phyloP scores from a whole-genome alignment of 208 protist species.

The Acanthamoeba lenticulata region DNA sequence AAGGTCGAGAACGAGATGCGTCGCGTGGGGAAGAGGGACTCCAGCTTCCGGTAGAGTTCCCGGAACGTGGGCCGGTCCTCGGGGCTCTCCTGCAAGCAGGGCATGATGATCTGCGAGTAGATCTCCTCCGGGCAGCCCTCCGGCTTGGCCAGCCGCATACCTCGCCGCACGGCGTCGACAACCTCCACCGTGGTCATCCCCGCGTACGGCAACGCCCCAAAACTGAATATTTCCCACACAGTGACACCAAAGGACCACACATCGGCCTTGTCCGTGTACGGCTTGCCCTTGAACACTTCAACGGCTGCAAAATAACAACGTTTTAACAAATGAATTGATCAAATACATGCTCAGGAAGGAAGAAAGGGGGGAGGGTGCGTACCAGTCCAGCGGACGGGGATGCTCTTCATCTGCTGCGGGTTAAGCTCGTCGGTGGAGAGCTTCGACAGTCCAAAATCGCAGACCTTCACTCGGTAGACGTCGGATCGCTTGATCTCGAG shows the following conservation, averaged over 20 bases:
- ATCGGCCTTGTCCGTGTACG: slow-evolving; percentile 44
- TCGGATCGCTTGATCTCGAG: slow-evolving; percentile 42
- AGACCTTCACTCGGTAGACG: slow-evolving; percentile 62
- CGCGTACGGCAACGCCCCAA: slow-evolving; percentile 49
- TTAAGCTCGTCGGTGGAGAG: neutral
- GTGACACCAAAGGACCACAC: slow-evolving; percentile 65
- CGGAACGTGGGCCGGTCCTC: slow-evolving; percentile 53
- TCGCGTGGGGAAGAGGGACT: slow-evolving; percentile 4
- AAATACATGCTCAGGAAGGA: neutral
- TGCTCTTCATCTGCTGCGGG: slow-evolving; percentile 17
- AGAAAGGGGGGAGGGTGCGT: neutral
- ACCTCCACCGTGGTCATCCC: slow-evolving; percentile 33
- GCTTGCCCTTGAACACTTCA: slow-evolving; percentile 59
- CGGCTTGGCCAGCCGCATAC: neutral
- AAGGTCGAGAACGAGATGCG: neutral
- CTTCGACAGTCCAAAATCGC: slow-evolving; percentile 62
- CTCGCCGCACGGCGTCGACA: slow-evolving; percentile 2
- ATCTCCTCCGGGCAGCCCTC: slow-evolving; percentile 32
- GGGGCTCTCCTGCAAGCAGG: slow-evolving; percentile 14
- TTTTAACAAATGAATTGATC: neutral
- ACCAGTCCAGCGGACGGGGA: slow-evolving; percentile 63
- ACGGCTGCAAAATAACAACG: neutral
- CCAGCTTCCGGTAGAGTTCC: slow-evolving; percentile 47
- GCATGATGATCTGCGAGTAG: slow-evolving; percentile 29
- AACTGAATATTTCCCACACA: slow-evolving; percentile 67